phyloP scores from a whole-genome alignment of 1,284 basidiomycete species.

The Trichosporon asahii region DNA sequence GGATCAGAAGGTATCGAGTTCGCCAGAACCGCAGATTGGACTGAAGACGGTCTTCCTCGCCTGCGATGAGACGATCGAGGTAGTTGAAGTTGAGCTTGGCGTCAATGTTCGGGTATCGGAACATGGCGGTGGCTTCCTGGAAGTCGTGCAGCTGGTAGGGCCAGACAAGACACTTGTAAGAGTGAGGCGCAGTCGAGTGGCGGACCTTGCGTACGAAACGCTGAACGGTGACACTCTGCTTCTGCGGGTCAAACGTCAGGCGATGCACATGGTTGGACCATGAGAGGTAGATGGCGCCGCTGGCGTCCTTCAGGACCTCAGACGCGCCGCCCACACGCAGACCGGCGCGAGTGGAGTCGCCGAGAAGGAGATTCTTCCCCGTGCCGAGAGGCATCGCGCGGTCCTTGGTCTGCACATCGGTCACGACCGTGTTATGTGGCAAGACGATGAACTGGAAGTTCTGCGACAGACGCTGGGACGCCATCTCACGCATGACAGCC shows the following conservation, averaged over 20 bases:
- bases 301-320: slow-evolving; percentile 64
- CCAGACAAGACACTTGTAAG: slow-evolving; percentile 89
- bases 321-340: slow-evolving; percentile 64
- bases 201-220: slow-evolving; percentile 76
- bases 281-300: slow-evolving; percentile 79
- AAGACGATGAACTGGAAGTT: slow-evolving; percentile 89
- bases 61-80: slow-evolving; percentile 64
- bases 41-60: slow-evolving; percentile 75
- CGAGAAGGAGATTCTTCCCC: slow-evolving; percentile 60
- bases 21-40: slow-evolving; percentile 87
- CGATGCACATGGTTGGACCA: slow-evolving; percentile 95
- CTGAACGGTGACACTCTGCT: slow-evolving; percentile 81
- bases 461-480: slow-evolving; percentile 76
- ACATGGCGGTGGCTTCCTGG: slow-evolving; percentile 72
- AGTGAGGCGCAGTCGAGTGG: slow-evolving; percentile 60
- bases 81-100: slow-evolving; percentile 50
- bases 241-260: slow-evolving; percentile 71
- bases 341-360: slow-evolving; percentile 57
- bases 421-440: slow-evolving; percentile 41
- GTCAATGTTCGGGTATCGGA: slow-evolving; percentile 61
- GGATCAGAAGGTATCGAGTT: slow-evolving; percentile 91
- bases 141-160: slow-evolving; percentile 83
- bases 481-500: slow-evolving; percentile 89
- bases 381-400: not conserved
- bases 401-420: slow-evolving; percentile 18